Base-by-base conservation (phyloP, 2,329 filamentous ascomycete genomes). In the Cladorrhinum sp. region DNA sequence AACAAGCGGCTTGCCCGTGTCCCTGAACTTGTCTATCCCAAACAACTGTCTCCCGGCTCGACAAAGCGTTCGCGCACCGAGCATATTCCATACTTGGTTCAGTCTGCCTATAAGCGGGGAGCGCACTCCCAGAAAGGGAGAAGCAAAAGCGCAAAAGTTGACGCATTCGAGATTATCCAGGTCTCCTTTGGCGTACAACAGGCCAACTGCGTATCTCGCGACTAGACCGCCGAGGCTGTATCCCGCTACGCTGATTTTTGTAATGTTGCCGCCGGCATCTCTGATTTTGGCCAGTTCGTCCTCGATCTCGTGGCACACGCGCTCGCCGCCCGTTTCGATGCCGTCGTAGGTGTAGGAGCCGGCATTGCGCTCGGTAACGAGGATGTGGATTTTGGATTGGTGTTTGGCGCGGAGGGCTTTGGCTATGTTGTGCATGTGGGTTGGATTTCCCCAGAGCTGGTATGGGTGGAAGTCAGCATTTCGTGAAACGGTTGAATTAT, bases 81-180 rank as follows among this genome's bases (percentile, higher is more conserved):
- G 73, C n/a, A 89, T 83, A 71, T 98, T 98, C 86, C 80, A 97
- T 60, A 89, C 77, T 71, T 82, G 84, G 71, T 86, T 87, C 60
- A 83, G 79, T 76, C 83, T 82, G 16, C 89, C 89, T 52, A 83
- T 84, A 49, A 87, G 75, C 1, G 90, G 90, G 1, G 86, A 85
- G 55, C 89, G 81, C 1, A 90, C 89, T n/a, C 90, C 90, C 7
- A 93, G 80, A 74, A 93, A 90, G 23, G 90, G 94, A 30, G 90
- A 88, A 4, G 90, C 94, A 75, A 98, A 97, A 1, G 93, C 96
- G 2, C 89, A 91, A 75, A 98, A 97, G 79, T 96, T 97, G 84
- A 89, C 64, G 66, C 94, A 94, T 71, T 92, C 82, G 24, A 98
- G 81, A 61, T 82, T 82, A 60, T 96, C 88, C 60, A 98, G 86